phyloP scores from a whole-genome alignment of 352 stramenopile genomes.

The Globisporangium cystogenes region DNA sequence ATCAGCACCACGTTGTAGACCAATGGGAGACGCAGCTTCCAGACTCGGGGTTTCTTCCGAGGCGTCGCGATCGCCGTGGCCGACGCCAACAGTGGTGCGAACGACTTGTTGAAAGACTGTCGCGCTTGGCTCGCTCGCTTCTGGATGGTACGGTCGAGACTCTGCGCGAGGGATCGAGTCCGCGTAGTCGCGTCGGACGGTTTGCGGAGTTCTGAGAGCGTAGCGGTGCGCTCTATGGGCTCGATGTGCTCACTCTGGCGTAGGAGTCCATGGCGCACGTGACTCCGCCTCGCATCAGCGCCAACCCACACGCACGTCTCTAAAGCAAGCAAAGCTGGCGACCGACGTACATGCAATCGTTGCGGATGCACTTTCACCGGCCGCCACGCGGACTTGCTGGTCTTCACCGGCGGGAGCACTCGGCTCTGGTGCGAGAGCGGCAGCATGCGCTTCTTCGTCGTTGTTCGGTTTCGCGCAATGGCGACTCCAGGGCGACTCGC shows the following conservation, averaged over 20 bases:
- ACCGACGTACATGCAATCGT: background rate
- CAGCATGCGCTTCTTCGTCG: slow-evolving; percentile 1
- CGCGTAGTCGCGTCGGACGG: background rate
- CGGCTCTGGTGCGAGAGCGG: background rate
- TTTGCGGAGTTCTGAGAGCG: background rate
- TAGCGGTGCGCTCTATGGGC: background rate
- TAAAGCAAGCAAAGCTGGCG: background rate
- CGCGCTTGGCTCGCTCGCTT: background rate
- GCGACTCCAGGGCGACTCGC: too few species aligned
- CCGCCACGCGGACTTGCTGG: background rate
- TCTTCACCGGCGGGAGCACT: background rate
- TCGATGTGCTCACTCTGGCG: too few species aligned
- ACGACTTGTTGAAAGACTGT: slow-evolving; percentile 1
- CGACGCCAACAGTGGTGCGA: slow-evolving; percentile 5
- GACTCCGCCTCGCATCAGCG: background rate
- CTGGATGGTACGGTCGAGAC: background rate
- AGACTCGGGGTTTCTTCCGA: slow-evolving; percentile 1
- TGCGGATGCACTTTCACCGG: slow-evolving; percentile 2
- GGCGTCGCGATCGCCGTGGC: slow-evolving; percentile 10
- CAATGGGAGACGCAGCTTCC: slow-evolving; percentile 10
- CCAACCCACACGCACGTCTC: background rate
- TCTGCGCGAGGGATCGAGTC: background rate
- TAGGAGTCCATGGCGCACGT: too few species aligned
- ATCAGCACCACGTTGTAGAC: slow-evolving; percentile 8
- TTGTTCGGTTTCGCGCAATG: too few species aligned